A percentile compares a stretch with the other conserved stretches of the same genome.
These are phyloP conservation scores for Coelastrella sp. DNA, from an alignment of 139 green algal species.

Conservation along the genomic window DNA sequence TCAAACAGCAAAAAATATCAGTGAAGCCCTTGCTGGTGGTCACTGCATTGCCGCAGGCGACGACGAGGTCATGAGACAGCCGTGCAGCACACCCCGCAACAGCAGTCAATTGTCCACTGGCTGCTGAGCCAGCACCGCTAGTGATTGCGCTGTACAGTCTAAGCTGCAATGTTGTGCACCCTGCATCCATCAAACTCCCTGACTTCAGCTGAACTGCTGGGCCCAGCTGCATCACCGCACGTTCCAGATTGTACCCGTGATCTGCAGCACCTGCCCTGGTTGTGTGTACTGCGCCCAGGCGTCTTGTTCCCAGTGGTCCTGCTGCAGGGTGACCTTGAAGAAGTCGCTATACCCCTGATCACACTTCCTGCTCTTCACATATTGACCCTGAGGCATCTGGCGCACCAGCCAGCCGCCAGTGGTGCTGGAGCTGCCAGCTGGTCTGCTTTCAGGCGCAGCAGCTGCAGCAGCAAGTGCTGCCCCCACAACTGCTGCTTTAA, in stretches of 20 bases:
- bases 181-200: too few relatives aligned
- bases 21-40: too few relatives aligned
- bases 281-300: neutral
- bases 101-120: too few relatives aligned
- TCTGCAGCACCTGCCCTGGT: constrained; percentile 1
- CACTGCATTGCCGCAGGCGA: too few relatives aligned
- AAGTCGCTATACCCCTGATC: constrained; percentile 40
- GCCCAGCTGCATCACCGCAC: neutral
- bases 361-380: constrained; percentile 25
- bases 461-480: neutral
- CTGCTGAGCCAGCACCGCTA: too few relatives aligned
- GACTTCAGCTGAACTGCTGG: too few relatives aligned
- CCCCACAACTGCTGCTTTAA: constrained; percentile 24
- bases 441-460: neutral
- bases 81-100: too few relatives aligned
- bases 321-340: constrained; percentile 18
- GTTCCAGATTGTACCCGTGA: constrained; percentile 33
- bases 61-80: too few relatives aligned
- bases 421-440: neutral
- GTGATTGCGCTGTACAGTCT: too few relatives aligned
- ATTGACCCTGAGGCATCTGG: constrained; percentile 27
- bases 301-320: constrained; percentile 9
- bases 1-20: too few relatives aligned
- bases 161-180: too few relatives aligned
- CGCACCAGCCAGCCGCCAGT: constrained; percentile 1